Evolutionary conservation across 1,284 basidiomycete genomes (phyloP), one percentile per base, ranked within the genome.

Genomic region (Sanghuangporus sanghuang): DNA sequence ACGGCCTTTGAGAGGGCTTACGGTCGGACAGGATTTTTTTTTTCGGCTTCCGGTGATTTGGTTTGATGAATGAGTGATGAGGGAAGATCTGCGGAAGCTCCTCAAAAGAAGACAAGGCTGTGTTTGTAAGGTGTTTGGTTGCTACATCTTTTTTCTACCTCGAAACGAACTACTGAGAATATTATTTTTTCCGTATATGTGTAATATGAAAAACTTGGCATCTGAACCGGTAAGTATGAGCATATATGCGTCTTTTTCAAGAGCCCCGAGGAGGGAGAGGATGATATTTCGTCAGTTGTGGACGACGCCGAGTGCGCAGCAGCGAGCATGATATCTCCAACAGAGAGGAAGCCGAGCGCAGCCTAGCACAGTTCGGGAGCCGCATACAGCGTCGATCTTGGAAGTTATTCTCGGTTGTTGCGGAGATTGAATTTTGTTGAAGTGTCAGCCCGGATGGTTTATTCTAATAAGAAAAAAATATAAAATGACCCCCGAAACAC

Each of bases 1-100:
- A 98, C 68, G 94, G 94, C 12, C 76, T 98, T 53, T 84, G 73
- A 66, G 27, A 32, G 27, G 27, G 53, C 27, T 32, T 11, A 39
- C 39, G 23, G 46, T 11, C 23, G 57, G 7, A 7, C 21, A 27
- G 49, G 49, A 52, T 23, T 23, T 21, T 7, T 42, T 42, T 9
- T 42, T n/a, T 42, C 11, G 21, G 44, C 7, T 46, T 16, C 44
- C 44, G 44, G 21, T 32, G 27, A 32, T 32, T 32, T 32, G 27
- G 5, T 32, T 32, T 32, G 27, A n/a, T n/a, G 44, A 46, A 8
- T 14, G 5, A 16, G n/a, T 1, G 3, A 2, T 2, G 3, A 16
- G 44, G 44, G 44, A 46, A 46, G 44, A 42, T 42, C n/a, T 42
- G 40, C 40, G 12, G 40, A 42, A 32, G n/a, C 40, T 42, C 40